A percentile compares a stretch with the other conserved stretches of the same genome.
phyloP scores from a whole-genome alignment of 1,284 basidiomycete genomes.

The Erythrobasidium hasegawianum region DNA sequence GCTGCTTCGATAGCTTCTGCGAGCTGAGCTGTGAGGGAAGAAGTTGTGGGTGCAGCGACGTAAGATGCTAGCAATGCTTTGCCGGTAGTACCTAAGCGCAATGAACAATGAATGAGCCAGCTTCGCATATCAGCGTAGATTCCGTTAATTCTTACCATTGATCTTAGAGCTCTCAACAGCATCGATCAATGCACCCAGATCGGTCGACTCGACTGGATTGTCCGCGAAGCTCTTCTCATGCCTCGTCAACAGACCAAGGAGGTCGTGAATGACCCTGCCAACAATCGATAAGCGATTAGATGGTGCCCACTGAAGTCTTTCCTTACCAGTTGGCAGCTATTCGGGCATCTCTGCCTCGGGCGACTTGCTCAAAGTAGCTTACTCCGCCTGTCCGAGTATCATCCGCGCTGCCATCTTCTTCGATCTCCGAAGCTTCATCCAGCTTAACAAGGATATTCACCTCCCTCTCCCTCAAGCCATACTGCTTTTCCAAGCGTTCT shows the following conservation, averaged over 20 bases:
- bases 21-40: conserved; percentile 1
- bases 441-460: conserved; percentile 60
- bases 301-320: no score
- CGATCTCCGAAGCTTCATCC: conserved; percentile 58
- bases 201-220: conserved; percentile 59
- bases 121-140: background rate
- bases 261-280: conserved; percentile 86
- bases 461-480: conserved; percentile 63
- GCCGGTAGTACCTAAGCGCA: conserved; percentile 43
- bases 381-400: conserved; percentile 51
- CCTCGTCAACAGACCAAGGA: conserved; percentile 69
- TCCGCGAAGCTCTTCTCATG: conserved; percentile 61
- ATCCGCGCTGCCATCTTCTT: conserved; percentile 55
- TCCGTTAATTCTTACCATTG: conserved; percentile 58
- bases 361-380: conserved; percentile 70
- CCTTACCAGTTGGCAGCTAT: conserved; percentile 79
- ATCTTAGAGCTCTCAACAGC: conserved; percentile 64
- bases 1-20: background rate
- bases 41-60: conserved; percentile 27
- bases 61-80: conserved; percentile 45
- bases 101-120: background rate
- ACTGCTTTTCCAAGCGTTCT: conserved; percentile 57
- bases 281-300: no score
- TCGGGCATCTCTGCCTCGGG: conserved; percentile 60
- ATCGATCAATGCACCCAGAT: conserved; percentile 73